Evolutionary conservation across 2,329 filamentous ascomycete genomes (phyloP).

Genomic region (Tolypocladium pustulatum): DNA sequence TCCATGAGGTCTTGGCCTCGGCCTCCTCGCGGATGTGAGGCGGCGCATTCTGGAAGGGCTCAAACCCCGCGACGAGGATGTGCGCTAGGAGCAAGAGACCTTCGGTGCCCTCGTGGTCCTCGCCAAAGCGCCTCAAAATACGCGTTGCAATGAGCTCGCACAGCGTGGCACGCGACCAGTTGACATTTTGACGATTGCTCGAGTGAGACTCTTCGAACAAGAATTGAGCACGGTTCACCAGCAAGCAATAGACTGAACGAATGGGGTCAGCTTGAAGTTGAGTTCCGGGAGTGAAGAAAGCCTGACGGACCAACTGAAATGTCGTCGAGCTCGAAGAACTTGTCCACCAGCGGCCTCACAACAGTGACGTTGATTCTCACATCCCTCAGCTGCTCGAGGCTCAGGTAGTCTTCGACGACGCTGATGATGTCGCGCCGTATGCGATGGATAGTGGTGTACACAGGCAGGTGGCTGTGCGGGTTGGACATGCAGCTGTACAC

Average conservation of each 20-base stretch:
- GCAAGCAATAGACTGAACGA: constrained; percentile 61
- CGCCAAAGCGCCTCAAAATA: constrained; percentile 67
- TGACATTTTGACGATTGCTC: constrained; percentile 70
- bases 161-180: constrained; percentile 64
- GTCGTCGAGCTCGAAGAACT: constrained; percentile 68
- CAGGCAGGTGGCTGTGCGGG: constrained; percentile 52
- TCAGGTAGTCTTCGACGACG: constrained; percentile 53
- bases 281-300: neutral
- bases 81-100: constrained; percentile 67
- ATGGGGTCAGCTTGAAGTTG: neutral
- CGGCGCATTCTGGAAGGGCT: constrained; percentile 77
- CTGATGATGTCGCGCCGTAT: constrained; percentile 54
- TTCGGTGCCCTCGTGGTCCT: constrained; percentile 60
- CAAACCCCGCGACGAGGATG: constrained; percentile 72
- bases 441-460: constrained; percentile 70
- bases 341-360: constrained; percentile 72
- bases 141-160: constrained; percentile 75
- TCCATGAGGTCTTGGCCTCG: constrained; percentile 35
- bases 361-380: constrained; percentile 74
- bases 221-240: constrained; percentile 75
- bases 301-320: constrained; percentile 56
- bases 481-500: constrained; percentile 46
- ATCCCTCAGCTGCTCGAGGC: constrained; percentile 66
- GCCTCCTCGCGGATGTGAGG: constrained; percentile 51
- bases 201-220: constrained; percentile 66